Percentiles rank a stretch among this genome's conserved stretches.
Conservation (phyloP, 306 rosid genomes). For the Corylus americana region DNA sequence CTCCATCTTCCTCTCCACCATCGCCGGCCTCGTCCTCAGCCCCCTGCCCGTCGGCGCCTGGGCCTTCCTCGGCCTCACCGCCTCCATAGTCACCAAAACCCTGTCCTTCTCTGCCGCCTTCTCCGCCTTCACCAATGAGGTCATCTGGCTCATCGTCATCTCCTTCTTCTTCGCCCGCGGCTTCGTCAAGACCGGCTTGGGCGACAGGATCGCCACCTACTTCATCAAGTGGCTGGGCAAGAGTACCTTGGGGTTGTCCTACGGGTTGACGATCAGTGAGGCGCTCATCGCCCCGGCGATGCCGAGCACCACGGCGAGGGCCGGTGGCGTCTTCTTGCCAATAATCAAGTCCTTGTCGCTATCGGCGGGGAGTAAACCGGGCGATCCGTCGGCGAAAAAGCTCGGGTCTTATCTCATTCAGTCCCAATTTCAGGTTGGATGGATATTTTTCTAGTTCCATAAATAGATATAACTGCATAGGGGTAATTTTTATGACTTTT, state of each 20-base stretch:
- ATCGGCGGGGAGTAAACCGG: constrained; percentile 81
- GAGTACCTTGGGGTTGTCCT: constrained; percentile 83
- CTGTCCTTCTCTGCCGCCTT: constrained; percentile 71
- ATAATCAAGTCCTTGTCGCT: constrained; percentile 80
- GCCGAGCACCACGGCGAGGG: constrained; percentile 98
- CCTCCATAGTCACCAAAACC: constrained; percentile 63
- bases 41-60: constrained; percentile 97
- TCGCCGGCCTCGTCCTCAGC: constrained; percentile 82
- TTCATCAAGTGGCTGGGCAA: constrained; percentile 89
- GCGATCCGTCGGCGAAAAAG: constrained; percentile 55
- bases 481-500: background rate
- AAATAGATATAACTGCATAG: background rate
- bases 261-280: constrained; percentile 85
- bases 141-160: constrained; percentile 91
- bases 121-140: constrained; percentile 85
- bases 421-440: constrained; percentile 87
- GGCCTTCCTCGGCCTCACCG: constrained; percentile 82
- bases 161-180: constrained; percentile 98
- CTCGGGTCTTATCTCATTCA: constrained; percentile 79
- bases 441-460: background rate
- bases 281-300: constrained; percentile 91
- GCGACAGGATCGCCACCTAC: constrained; percentile 86
- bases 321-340: constrained; percentile 95
- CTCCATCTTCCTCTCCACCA: constrained; percentile 77
- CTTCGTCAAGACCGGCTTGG: constrained; percentile 88